Evolutionary conservation across 768 basidiomycete genomes (phyloP), one percentile per base, ranked within the genome.

Genomic region (Pulveroboletus sp.): DNA sequence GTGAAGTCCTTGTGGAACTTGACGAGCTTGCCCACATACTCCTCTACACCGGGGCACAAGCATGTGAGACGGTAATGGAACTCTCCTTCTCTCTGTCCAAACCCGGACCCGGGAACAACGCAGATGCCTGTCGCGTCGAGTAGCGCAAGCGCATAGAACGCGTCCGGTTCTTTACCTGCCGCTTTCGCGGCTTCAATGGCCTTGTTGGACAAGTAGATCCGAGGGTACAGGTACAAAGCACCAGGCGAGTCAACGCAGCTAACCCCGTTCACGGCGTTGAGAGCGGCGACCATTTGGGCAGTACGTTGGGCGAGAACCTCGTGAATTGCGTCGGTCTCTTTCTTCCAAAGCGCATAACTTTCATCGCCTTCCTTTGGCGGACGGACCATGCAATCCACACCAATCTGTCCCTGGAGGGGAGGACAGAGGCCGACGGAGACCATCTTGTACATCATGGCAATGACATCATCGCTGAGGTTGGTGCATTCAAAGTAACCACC

Each of bases 371-470:
- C 67, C 55, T 79, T 78, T 2, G 95, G 95, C 17, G 95, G 93
- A 23, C 90, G 81, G n/a, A 97, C 87, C 78, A 97, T 82, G 54
- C 83, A 83, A 68, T 98, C 95, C 16, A 99, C 88, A 34, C 90
- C 93, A 63, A 99, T 83, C 74, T 98, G 91, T 19, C 97, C 97
- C 3, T 82, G 74, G 6, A 97, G 74, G 3, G 94, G 87, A 25
- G 97, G 92, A 69, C 95, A 97, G 19, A 98, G 80, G 3, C 79
- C 78, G 47, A 97, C 90, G 58, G 81, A 85, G 45, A 91, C 90
- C 85, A 99, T 94, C 75, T 98, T 99, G 78, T 98, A 97, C 43
- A 98, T 80, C 64, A 90, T 79, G 14, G 88, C 91, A 51, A 87
- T 72, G 50, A 95, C 77, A 24, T 91, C 85, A 8, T 82, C 74